phyloP scores from a whole-genome alignment of 1,284 basidiomycete genomes.

The Apiotrichum brassicae region DNA sequence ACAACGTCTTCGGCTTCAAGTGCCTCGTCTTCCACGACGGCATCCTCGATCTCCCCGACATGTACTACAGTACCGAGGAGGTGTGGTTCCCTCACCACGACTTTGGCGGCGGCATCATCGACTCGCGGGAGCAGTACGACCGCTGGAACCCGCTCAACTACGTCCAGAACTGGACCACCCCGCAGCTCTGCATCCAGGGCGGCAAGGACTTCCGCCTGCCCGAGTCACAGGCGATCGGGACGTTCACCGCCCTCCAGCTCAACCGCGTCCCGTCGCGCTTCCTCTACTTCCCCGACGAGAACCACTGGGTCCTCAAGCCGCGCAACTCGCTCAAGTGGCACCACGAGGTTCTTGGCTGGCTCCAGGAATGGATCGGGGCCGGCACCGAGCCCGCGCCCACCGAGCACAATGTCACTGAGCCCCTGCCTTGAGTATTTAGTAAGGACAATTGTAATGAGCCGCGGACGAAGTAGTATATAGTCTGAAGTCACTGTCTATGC shows the following conservation, averaged over 20 bases:
- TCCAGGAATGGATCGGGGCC: conserved; percentile 64
- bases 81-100: conserved; percentile 35
- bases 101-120: conserved; percentile 24
- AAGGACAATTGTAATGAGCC: no score
- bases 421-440: no score
- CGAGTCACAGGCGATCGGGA: conserved; percentile 72
- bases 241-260: conserved; percentile 39
- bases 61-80: conserved; percentile 66
- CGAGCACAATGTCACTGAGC: neutral
- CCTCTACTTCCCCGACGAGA: conserved; percentile 86
- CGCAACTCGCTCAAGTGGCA: conserved; percentile 54
- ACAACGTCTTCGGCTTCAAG: conserved; percentile 83
- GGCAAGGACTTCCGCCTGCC: conserved; percentile 78
- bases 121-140: conserved; percentile 34
- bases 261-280: conserved; percentile 70
- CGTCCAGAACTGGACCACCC: conserved; percentile 76
- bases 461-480: no score
- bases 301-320: conserved; percentile 66
- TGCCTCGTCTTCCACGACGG: conserved; percentile 82
- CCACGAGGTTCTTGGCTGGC: conserved; percentile 80
- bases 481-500: no score
- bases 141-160: conserved; percentile 61
- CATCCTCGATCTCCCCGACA: conserved; percentile 55
- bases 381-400: conserved; percentile 3
- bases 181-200: conserved; percentile 75